Conservation (phyloP, 257 asterid species). For the Eustoma russellianum region DNA sequence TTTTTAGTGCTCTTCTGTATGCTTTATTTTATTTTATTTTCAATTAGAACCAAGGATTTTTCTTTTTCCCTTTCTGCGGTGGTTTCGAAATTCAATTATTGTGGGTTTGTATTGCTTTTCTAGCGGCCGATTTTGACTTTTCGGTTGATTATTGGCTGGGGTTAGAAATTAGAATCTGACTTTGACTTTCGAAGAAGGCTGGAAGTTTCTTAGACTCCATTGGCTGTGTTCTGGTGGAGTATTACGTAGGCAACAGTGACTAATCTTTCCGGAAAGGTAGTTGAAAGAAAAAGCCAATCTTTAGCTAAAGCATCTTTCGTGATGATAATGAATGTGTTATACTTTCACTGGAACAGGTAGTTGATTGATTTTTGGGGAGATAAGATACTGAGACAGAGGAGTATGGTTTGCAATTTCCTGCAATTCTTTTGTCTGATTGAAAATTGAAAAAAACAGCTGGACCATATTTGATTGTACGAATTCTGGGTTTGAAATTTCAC, state of each 20-base stretch:
- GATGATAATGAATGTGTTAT: neutral
- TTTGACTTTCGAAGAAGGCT: slow-evolving; percentile 16
- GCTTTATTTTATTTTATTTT: slow-evolving; percentile 2
- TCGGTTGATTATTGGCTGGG: neutral
- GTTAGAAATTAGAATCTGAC: slow-evolving; percentile 5
- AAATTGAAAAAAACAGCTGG: neutral
- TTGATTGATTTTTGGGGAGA: slow-evolving; percentile 4
- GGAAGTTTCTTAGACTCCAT: slow-evolving; percentile 14
- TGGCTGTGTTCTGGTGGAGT: slow-evolving; percentile 7
- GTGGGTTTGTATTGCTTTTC: slow-evolving; percentile 4
- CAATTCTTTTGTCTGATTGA: neutral
- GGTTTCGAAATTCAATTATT: slow-evolving; percentile 16
- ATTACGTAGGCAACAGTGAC: slow-evolving; percentile 1
- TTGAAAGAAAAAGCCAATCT: no score
- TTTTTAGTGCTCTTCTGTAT: neutral
- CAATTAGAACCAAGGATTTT: slow-evolving; percentile 12
- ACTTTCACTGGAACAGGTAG: slow-evolving; percentile 1
- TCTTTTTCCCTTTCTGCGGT: no score
- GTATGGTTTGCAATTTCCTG: neutral
- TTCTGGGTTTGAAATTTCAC: neutral
- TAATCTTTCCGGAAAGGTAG: neutral
- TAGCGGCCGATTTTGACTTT: slow-evolving; percentile 20
- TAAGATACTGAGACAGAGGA: neutral
- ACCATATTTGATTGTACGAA: neutral
- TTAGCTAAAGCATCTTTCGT: slow-evolving; percentile 2